Evolutionary conservation across 805 yeast genomes (phyloP).

Genomic region (Zygoascus tannicola): DNA sequence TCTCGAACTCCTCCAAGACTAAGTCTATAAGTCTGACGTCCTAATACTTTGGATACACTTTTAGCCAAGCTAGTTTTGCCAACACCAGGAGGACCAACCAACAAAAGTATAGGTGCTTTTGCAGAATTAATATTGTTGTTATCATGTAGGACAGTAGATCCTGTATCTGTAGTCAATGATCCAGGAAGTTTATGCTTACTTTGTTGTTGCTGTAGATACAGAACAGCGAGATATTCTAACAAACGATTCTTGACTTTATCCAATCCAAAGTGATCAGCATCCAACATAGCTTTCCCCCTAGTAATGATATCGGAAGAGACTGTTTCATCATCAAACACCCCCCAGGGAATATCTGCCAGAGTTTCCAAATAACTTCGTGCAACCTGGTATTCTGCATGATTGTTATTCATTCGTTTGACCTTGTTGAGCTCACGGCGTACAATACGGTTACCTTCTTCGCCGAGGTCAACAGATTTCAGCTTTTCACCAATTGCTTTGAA

Average conservation of each 20-base stretch:
- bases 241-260: slow-evolving; percentile 64
- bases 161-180: not conserved
- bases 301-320: slow-evolving; percentile 33
- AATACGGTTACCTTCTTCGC: slow-evolving; percentile 28
- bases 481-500: slow-evolving; percentile 22
- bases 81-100: slow-evolving; percentile 91
- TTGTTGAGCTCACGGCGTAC: slow-evolving; percentile 32
- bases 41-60: slow-evolving; percentile 66
- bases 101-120: slow-evolving; percentile 63
- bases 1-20: slow-evolving; percentile 84
- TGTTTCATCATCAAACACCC: slow-evolving; percentile 18
- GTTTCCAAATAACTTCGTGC: slow-evolving; percentile 34
- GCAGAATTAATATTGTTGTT: slow-evolving; percentile 2
- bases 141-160: not conserved
- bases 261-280: slow-evolving; percentile 73
- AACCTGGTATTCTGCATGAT: slow-evolving; percentile 36
- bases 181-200: not conserved
- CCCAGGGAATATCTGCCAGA: slow-evolving; percentile 34
- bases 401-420: slow-evolving; percentile 31
- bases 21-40: slow-evolving; percentile 66
- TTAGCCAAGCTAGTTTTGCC: slow-evolving; percentile 85
- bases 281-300: slow-evolving; percentile 47
- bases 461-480: slow-evolving; percentile 19
- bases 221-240: slow-evolving; percentile 69
- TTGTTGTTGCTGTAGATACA: slow-evolving; percentile 41